Conservation (phyloP, 106 monocot genomes). For the Narthecium ossifragum region DNA sequence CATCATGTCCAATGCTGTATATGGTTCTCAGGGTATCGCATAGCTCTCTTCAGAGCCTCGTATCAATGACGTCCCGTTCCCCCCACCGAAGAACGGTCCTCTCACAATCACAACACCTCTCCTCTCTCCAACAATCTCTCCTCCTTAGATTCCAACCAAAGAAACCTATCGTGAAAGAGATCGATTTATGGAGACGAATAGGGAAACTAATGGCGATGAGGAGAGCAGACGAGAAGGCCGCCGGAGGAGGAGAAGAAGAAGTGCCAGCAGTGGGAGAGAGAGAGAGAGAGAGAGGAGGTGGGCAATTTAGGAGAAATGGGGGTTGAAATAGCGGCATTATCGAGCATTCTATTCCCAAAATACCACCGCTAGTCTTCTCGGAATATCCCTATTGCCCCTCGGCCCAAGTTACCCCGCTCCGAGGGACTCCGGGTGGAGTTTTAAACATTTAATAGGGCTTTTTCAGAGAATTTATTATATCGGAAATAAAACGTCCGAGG, state of each 20-base stretch:
- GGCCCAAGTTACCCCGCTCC: too few relatives aligned
- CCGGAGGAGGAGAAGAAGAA: neutral
- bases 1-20: conserved; percentile 3
- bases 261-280: too few relatives aligned
- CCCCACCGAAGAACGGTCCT: too few relatives aligned
- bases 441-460: too few relatives aligned
- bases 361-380: too few relatives aligned
- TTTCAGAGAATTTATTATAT: too few relatives aligned
- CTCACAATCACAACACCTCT: neutral
- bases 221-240: neutral
- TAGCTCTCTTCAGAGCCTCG: neutral
- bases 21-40: too few relatives aligned
- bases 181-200: neutral
- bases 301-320: neutral
- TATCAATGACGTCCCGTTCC: neutral
- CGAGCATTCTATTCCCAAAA: neutral
- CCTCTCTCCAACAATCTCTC: neutral
- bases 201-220: neutral
- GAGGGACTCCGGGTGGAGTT: too few relatives aligned
- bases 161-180: neutral
- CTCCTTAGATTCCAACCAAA: neutral
- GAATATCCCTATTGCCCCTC: neutral
- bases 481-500: too few relatives aligned
- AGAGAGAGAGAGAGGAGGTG: neutral
- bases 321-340: conserved; percentile 1